Evolutionary conservation across 2,329 filamentous ascomycete species (phyloP).

Genomic region (Phialophora chinensis): DNA sequence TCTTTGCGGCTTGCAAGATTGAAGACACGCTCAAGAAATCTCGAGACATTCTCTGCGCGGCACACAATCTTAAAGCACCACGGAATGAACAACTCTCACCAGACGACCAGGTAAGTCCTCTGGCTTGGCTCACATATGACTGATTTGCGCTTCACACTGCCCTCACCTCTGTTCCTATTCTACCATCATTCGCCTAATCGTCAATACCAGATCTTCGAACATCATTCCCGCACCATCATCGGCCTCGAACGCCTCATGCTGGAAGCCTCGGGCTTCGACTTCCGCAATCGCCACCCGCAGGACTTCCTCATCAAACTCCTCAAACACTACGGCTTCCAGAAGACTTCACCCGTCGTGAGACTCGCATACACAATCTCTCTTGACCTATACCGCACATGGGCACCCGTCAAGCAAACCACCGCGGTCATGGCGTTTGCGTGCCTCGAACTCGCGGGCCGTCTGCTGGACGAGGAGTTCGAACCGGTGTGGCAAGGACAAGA

Average conservation of each 20-base stretch:
- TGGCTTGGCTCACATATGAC: not conserved
- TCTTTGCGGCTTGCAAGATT: slow-evolving; percentile 95
- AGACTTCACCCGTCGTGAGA: slow-evolving; percentile 61
- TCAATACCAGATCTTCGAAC: slow-evolving; percentile 73
- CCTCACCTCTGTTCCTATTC: not conserved
- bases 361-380: slow-evolving; percentile 81
- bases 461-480: slow-evolving; percentile 62
- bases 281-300: slow-evolving; percentile 85
- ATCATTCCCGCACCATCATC: slow-evolving; percentile 78
- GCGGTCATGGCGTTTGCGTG: slow-evolving; percentile 83
- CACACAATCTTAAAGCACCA: slow-evolving; percentile 80
- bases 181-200: not conserved
- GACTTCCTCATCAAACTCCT: slow-evolving; percentile 82
- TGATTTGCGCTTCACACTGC: not conserved
- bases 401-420: slow-evolving; percentile 86
- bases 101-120: slow-evolving; percentile 74
- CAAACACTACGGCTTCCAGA: slow-evolving; percentile 62
- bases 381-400: slow-evolving; percentile 91
- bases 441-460: slow-evolving; percentile 76
- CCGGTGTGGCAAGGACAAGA: slow-evolving; percentile 54
- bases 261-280: slow-evolving; percentile 92
- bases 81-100: slow-evolving; percentile 69
- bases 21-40: slow-evolving; percentile 99
- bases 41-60: slow-evolving; percentile 85
- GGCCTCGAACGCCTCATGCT: slow-evolving; percentile 91